Base-by-base conservation (phyloP, 2,329 filamentous ascomycete genomes). In the Epichloe gansuensis region DNA sequence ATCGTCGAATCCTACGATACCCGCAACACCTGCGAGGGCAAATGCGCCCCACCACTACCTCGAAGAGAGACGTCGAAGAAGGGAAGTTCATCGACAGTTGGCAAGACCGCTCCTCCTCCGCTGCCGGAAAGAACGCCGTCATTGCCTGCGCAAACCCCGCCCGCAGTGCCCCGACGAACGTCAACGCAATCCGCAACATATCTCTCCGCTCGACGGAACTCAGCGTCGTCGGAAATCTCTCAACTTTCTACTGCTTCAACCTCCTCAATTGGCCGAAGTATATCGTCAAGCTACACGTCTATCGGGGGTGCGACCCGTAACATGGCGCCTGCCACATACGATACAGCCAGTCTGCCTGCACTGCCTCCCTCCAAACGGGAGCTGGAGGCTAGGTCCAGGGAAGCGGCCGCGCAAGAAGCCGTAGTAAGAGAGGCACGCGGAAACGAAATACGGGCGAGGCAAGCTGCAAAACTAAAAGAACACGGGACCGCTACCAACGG, bases 211-310 rank as follows among this genome's bases (percentile, higher is more conserved):
- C 72, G 80, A 25, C 73, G 77, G 52, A 76, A 72, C 48, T 84
- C 81, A 17, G 75, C 75, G 43, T 77, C 80, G 0, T 84, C 81
- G 2, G 78, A 79, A 34, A 60, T 74, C 12, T 83, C 80, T 2
- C 69, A 76, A 53, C 67, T 73, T 41, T 83, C 80, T 6, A 71
- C 70, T 11, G 61, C 77, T 15, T 83, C 81, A 4, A 73, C 70
- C 1, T 62, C 77, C 23, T 82, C 79, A 1, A 57, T 78, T 43
- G 72, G 69, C 37, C 68, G 67, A 5, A 67, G 68, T 3, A 61
- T 66, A 31, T 75, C 72, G 8, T 78, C 77, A 2, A 81, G 74
- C 58, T 66, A 70, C 46, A 67, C 69, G 8, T 75, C 77, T 1
- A 64, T 66, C 23, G 73, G 74, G 11, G 61, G 67, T 8, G 56